Conservation (phyloP, 148 eudicot species). For the Linanthus parryae region DNA sequence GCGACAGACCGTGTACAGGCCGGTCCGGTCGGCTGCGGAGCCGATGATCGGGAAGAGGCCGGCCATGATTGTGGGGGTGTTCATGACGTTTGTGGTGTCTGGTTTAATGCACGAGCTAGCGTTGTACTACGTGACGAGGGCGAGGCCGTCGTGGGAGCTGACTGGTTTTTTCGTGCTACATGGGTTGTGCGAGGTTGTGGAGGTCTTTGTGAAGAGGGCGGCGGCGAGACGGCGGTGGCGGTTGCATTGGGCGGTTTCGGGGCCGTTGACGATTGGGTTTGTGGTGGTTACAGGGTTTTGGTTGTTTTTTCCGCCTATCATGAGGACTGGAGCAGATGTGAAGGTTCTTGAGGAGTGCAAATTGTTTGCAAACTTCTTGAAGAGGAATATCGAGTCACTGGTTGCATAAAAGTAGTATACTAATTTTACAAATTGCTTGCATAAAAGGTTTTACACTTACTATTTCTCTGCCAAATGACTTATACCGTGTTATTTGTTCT, state of each 20-base stretch:
- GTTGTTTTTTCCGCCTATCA: conserved; percentile 59
- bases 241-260: conserved; percentile 38
- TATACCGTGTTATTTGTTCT: no score
- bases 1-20: conserved; percentile 10
- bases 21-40: no score
- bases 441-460: no score
- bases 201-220: conserved; percentile 35
- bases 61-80: no score
- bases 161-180: conserved; percentile 66
- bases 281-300: conserved; percentile 44
- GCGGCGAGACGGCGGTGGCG: conserved; percentile 22
- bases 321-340: conserved; percentile 36
- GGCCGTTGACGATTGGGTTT: conserved; percentile 57
- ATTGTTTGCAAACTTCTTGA: neutral
- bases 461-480: no score
- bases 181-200: conserved; percentile 44
- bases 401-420: no score
- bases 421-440: no score
- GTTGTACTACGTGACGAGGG: conserved; percentile 36
- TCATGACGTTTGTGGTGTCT: conserved; percentile 52
- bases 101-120: conserved; percentile 79
- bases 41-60: no score
- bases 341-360: conserved; percentile 36
- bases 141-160: conserved; percentile 53
- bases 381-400: no score